These are phyloP conservation scores for Termitomyces titanicus DNA, from an alignment of 768 basidiomycete species.

Conservation along the genomic window DNA sequence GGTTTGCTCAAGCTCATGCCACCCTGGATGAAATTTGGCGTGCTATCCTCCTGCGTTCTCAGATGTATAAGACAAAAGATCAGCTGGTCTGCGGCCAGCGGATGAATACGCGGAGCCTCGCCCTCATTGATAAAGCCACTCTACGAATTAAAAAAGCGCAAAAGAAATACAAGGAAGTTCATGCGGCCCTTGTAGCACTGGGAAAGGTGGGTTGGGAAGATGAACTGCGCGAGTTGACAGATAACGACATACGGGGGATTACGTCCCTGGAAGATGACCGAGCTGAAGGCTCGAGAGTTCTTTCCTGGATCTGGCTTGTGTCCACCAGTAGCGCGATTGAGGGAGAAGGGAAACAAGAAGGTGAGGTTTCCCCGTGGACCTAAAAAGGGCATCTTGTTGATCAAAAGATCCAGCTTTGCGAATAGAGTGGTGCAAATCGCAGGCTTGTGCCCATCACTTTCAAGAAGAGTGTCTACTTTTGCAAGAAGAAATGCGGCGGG, in stretches of 20 bases:
- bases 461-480: not conserved
- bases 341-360: slow-evolving; percentile 2
- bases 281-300: not conserved
- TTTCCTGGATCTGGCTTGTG: not conserved
- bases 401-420: too few relatives aligned
- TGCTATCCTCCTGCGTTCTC: slow-evolving; percentile 23
- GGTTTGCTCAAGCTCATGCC: slow-evolving; percentile 25
- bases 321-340: not conserved
- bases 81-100: slow-evolving; percentile 19
- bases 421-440: not conserved
- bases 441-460: not conserved
- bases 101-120: slow-evolving; percentile 19
- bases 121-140: slow-evolving; percentile 6
- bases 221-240: not conserved
- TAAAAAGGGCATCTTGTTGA: too few relatives aligned
- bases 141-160: not conserved
- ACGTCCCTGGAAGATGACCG: not conserved
- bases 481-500: not conserved
- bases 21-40: slow-evolving; percentile 23
- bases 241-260: not conserved
- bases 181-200: not conserved
- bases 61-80: slow-evolving; percentile 28
- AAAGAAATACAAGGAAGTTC: not conserved
- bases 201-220: not conserved
- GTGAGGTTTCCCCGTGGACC: too few relatives aligned